Evolutionary conservation across 2,329 filamentous ascomycete species (phyloP), one percentile per base, ranked within the genome.

Genomic region (Epicoccum sorghinum): DNA sequence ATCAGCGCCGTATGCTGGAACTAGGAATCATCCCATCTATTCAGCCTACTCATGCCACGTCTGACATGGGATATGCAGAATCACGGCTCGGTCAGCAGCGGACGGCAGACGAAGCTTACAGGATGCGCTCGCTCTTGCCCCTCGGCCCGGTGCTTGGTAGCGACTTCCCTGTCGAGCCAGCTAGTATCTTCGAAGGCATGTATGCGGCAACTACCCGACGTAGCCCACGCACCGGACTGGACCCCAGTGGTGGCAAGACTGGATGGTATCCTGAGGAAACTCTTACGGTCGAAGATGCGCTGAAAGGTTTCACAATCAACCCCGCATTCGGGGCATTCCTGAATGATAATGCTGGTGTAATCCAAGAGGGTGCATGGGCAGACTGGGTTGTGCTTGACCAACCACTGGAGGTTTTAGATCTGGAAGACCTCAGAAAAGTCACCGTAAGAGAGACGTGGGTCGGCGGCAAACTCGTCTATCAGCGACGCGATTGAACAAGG

Each of bases 141-240:
- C 67, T 81, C 10, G 71, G 70, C 0, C 83, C 83, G 4, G 74
- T 89, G 0, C 78, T 90, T 1, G 88, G 88, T 2, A 88, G 85
- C 43, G 88, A 90, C 64, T 90, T 90, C 61, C 88, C 88, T 33
- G 87, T 90, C 7, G 87, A 90, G 68, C 87, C 87, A 2, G 82
- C 86, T 0, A 82, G 84, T 62, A 85, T 87, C 2, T 87, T 89
- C 59, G 82, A 86, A 50, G 88, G 87, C 14, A 84, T 90, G 35
- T 90, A 88, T 62, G 87, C 87, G 3, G 88, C 88, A 3, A 80
- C 88, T 2, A 81, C 86, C 10, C 78, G 88, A 50, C 81, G 80
- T 37, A 85, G 77, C 55, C 87, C 87, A 1, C 78, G 78, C n/a
- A 75, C 73, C 12, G 73, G 73, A 1, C 64, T 73, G 12, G 72